A percentile compares a stretch with the other conserved stretches of the same genome.
These are phyloP conservation scores for Sambucus nigra DNA, from an alignment of 129 eudicot genomes.

Conservation along the genomic window DNA sequence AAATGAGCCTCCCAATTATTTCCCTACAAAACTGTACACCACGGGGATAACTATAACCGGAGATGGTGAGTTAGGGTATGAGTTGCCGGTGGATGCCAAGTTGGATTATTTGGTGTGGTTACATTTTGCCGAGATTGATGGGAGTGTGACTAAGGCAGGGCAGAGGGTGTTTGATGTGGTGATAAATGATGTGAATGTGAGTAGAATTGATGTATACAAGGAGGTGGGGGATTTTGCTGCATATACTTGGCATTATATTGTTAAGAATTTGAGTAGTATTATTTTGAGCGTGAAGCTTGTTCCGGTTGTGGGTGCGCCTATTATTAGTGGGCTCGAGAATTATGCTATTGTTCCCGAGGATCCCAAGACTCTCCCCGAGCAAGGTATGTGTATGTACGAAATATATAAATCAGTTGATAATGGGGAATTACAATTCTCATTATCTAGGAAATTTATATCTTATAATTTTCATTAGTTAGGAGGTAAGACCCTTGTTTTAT, in stretches of 20 bases:
- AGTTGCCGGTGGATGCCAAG: slow-evolving; percentile 82
- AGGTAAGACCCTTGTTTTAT: too few species aligned
- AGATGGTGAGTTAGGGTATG: slow-evolving; percentile 47
- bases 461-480: too few species aligned
- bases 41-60: slow-evolving; percentile 43
- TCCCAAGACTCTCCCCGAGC: slow-evolving; percentile 69
- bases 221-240: slow-evolving; percentile 86
- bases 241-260: slow-evolving; percentile 54
- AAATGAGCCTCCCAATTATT: slow-evolving; percentile 51
- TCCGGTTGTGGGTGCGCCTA: slow-evolving; percentile 63
- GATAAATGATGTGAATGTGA: slow-evolving; percentile 64
- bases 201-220: slow-evolving; percentile 61
- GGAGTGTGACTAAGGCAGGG: slow-evolving; percentile 63
- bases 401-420: too few species aligned
- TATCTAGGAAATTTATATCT: too few species aligned
- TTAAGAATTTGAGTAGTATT: slow-evolving; percentile 62
- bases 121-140: slow-evolving; percentile 92
- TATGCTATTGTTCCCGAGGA: slow-evolving; percentile 90
- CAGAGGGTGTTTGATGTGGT: slow-evolving; percentile 76
- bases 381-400: slow-evolving; percentile 45
- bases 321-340: slow-evolving; percentile 81
- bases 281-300: slow-evolving; percentile 56
- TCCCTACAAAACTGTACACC: slow-evolving; percentile 65
- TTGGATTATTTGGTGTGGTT: slow-evolving; percentile 82
- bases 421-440: too few species aligned